A percentile compares a stretch with the other conserved stretches of the same genome.
phyloP scores from a whole-genome alignment of 768 basidiomycete species.

The Panaeolus cyanescens region DNA sequence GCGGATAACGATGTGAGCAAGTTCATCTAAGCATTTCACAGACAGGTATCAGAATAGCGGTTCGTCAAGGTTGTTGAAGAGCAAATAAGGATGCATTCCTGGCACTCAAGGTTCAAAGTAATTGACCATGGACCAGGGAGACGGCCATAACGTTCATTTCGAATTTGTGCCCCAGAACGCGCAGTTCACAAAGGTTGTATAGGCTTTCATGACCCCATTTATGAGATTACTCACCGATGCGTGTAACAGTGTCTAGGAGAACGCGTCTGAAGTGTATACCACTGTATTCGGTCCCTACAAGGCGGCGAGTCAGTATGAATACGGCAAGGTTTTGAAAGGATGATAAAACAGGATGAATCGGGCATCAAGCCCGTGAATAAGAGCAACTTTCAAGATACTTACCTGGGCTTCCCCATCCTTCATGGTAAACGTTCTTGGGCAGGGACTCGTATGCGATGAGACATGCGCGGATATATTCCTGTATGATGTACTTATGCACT shows the following conservation, averaged over 20 bases:
- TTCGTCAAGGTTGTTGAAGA: neutral
- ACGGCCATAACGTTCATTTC: neutral
- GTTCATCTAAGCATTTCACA: constrained; percentile 47
- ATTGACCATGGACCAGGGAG: neutral
- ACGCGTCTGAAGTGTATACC: constrained; percentile 66
- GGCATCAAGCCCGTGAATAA: neutral
- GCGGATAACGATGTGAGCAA: constrained; percentile 75
- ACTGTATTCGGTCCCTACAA: constrained; percentile 56
- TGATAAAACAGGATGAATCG: neutral
- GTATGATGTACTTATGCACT: constrained; percentile 67
- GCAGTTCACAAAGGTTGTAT: neutral
- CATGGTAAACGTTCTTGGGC: constrained; percentile 64
- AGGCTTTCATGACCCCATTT: neutral
- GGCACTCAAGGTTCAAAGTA: too few species aligned
- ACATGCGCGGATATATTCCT: constrained; percentile 78
- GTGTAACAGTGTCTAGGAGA: constrained; percentile 70
- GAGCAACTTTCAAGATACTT: constrained; percentile 16
- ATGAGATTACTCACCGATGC: constrained; percentile 56
- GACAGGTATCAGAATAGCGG: neutral
- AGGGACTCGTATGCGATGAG: constrained; percentile 70
- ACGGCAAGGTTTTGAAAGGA: neutral
- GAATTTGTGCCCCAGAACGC: neutral
- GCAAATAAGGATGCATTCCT: neutral
- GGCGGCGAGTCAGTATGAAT: neutral
- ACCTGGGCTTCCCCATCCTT: constrained; percentile 80